Evolutionary conservation across 768 basidiomycete genomes (phyloP), one percentile per base, ranked within the genome.

Genomic region (Leucocoprinus birnbaumii): DNA sequence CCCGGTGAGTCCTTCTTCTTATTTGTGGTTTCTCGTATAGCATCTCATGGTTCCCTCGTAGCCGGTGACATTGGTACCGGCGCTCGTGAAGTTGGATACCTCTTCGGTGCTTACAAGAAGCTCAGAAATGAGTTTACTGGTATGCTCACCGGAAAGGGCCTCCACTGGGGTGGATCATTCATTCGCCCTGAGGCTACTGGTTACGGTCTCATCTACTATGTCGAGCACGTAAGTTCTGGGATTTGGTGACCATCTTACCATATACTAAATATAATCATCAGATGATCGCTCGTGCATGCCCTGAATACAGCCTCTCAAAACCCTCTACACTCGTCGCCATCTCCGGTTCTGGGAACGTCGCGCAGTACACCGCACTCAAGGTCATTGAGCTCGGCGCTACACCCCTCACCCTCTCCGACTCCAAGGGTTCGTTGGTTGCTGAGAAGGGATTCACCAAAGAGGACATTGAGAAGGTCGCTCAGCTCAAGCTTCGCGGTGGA

Each of bases 61-160:
- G 84, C 83, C 61, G 83, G 83, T 42, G 82, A 89, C 63, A 89
- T 90, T 59, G 88, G 88, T 59, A 85, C 84, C 57, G 87, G 87
- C 60, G 87, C 79, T 38, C 78, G 88, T 56, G 88, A 90, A 71
- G 82, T 89, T 59, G 88, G 84, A 31, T 90, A 74, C 80, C 73
- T 89, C 66, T 89, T 87, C 63, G 87, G 88, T 61, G 85, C 85
- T 27, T 90, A 90, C 79, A 89, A 86, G 78, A 83, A 81, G 67
- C 71, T 82, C 66, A 73, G 78, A 59, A 88, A 89, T 69, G 85
- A 89, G 73, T 89, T 81, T 64, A 73, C 80, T 50, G 80, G 82
- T 58, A 74, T 90, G 71, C 77, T 90, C 60, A 90, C 87, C 35
- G 87, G 86, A 14, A 87, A 87, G 71, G 86, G 86, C 42, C 67